Base-by-base conservation (phyloP, 2,329 filamentous ascomycete genomes). In the Aspergillus transmontanensis region DNA sequence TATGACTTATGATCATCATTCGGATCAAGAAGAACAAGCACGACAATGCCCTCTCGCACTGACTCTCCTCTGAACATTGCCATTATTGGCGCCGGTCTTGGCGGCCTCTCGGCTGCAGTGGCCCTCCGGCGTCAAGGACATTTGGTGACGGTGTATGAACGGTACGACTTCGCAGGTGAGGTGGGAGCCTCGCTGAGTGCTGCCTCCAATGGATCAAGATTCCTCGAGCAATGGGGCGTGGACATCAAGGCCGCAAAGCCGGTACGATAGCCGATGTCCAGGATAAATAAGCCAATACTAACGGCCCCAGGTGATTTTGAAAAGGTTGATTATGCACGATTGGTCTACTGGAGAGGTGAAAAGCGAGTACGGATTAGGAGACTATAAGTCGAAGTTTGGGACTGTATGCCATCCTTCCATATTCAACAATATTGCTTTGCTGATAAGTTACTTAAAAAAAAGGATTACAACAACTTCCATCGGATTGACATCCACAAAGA, bases 281-380 rank as follows among this genome's bases (percentile, higher is more conserved):
- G 26, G 26, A 10, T 50, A 7, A 5, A 10, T 50, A 4, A 10
- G 16, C 16, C 23, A 28, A 19, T 19, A 10, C 16, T 50, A 19
- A 30, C 12, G 16, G 10, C 16, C 67, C 34, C 64, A 67, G 68
- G 72, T 75, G 7, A 66, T 74, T 48, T 60, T 76, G n/a, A 68
- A 71, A 57, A 68, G 69, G 28, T 57, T 76, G 12, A 74, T 76
- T 26, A 69, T 72, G 68, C 73, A 73, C 51, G 68, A 73, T 23
- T 75, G 71, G 71, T 57, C 58, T 0, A 66, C 68, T 28, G 73
- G 73, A 2, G 61, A 66, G 6, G 69, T 74, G 14, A 64, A 66
- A 39, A 72, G 60, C 48, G 68, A 65, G 3, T 74, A 75, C 59
- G 69, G 67, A 12, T 59, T 75, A 16, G 70, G 70, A 4, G 72